Percentiles rank a stretch among this genome's conserved stretches.
Conservation (phyloP, 2,329 filamentous ascomycete species). For the Clonostachys solani region DNA sequence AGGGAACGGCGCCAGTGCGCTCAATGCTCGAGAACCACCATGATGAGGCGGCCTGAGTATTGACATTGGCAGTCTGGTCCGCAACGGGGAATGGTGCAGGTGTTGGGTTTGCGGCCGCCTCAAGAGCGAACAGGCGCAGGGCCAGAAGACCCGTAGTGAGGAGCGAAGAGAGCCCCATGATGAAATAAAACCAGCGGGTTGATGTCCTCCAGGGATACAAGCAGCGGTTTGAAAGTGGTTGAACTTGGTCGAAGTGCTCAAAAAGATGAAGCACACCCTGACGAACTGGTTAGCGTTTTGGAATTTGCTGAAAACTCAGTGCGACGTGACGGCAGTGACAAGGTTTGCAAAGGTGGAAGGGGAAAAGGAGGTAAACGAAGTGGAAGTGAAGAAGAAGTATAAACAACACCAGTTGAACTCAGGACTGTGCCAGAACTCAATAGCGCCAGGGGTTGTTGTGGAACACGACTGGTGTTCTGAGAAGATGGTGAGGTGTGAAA, state of each 20-base stretch:
- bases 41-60: constrained; percentile 26
- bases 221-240: too few species aligned
- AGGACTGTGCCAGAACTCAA: neutral
- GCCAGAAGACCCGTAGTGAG: constrained; percentile 36
- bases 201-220: constrained; percentile 8
- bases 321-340: too few species aligned
- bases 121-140: constrained; percentile 27
- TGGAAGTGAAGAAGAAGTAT: neutral
- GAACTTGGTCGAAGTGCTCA: too few species aligned
- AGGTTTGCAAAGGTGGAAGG: neutral
- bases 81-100: constrained; percentile 12
- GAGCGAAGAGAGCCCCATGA: constrained; percentile 38
- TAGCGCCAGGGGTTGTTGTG: neutral
- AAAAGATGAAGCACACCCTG: too few species aligned
- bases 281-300: too few species aligned
- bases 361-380: neutral
- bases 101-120: constrained; percentile 11
- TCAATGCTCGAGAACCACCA: constrained; percentile 73
- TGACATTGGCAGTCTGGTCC: constrained; percentile 8
- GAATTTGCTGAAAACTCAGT: too few species aligned
- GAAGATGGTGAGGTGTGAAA: neutral
- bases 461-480: neutral
- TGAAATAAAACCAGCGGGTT: constrained; percentile 26
- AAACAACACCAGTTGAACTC: neutral
- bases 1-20: constrained; percentile 66